Evolutionary conservation across 208 protist species (phyloP), one percentile per base, ranked within the genome.

Genomic region (Trypanosoma scelopori): DNA sequence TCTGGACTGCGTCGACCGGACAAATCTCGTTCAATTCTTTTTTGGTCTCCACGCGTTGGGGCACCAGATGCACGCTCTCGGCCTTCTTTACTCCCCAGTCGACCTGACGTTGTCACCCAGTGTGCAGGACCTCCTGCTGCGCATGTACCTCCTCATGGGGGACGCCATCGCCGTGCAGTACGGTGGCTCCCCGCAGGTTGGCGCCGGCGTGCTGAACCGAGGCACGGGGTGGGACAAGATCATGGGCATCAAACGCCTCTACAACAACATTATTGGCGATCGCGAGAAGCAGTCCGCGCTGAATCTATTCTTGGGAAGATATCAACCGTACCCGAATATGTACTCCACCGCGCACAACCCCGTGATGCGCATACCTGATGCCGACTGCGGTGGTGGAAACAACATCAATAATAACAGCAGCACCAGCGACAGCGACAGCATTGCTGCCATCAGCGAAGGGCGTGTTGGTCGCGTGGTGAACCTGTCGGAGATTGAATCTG

Each of bases 1-100:
- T 75, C 87, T 99, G 32, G 98, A 99, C 71, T 98, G 95, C 52
- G 84, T 99, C 13, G 98, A 99, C 74, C 85, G 98, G 32, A 99
- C 98, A 0, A 99, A 99, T 82, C 78, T 97, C 5, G 94, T 84
- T 5, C 93, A 99, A 72, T 97, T 97, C 67, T 89, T 97, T 53
- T 85, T 98, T 57, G 93, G 96, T 57, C 59, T 91, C 22, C 78
- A 91, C 55, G 82, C 77, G 13, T 71, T 96, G 4, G 79, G 82
- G 1, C 62, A 85, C 46, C 91, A 96, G 73, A 74, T 94, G 27
- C 46, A 57, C 1, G 69, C 69, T 18, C 52, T 96, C 16, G 62
- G 72, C 3, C 48, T 92, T 41, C 51, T 92, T 15, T 56, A 66
- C 50, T 58, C 70, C 23, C 71, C 69, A 13, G 70, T 74, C 12